A percentile compares a stretch with the other conserved stretches of the same genome.
These are phyloP conservation scores for Xylaria longipes DNA, from an alignment of 495 filamentous ascomycete species.

Conservation along the genomic window DNA sequence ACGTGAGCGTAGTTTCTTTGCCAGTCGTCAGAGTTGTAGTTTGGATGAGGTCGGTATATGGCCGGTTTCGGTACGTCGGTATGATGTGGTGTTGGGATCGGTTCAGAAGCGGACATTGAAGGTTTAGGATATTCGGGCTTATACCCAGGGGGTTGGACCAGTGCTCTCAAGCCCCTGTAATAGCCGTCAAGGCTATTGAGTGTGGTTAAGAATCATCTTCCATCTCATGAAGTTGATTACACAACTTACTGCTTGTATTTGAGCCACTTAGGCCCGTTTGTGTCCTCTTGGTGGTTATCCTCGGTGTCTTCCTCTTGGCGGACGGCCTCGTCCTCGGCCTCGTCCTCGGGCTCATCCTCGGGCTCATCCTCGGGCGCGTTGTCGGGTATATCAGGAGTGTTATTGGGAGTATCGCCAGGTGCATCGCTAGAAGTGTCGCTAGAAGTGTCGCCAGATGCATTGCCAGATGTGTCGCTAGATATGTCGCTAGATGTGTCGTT, in stretches of 20 bases:
- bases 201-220: conserved; percentile 24
- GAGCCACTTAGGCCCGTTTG: conserved; percentile 47
- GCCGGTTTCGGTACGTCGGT: conserved; percentile 58
- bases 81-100: conserved; percentile 39
- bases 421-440: not conserved
- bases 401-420: not conserved
- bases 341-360: not conserved
- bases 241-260: conserved; percentile 49
- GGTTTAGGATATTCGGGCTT: conserved; percentile 74
- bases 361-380: not conserved
- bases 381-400: not conserved
- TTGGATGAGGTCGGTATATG: conserved; percentile 71
- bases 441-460: not conserved
- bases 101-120: conserved; percentile 43
- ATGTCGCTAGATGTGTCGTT: not conserved
- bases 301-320: conserved; percentile 23
- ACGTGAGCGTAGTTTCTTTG: conserved; percentile 65
- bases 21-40: conserved; percentile 67
- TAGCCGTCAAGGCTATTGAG: conserved; percentile 68
- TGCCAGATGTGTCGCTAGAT: not conserved
- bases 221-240: not conserved
- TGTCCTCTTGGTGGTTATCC: conserved; percentile 25
- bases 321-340: conserved; percentile 19
- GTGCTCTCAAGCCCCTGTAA: conserved; percentile 74
- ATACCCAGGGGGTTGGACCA: conserved; percentile 69